Conservation (phyloP, 1,284 basidiomycete genomes). For the Ceratobasidium sp. region DNA sequence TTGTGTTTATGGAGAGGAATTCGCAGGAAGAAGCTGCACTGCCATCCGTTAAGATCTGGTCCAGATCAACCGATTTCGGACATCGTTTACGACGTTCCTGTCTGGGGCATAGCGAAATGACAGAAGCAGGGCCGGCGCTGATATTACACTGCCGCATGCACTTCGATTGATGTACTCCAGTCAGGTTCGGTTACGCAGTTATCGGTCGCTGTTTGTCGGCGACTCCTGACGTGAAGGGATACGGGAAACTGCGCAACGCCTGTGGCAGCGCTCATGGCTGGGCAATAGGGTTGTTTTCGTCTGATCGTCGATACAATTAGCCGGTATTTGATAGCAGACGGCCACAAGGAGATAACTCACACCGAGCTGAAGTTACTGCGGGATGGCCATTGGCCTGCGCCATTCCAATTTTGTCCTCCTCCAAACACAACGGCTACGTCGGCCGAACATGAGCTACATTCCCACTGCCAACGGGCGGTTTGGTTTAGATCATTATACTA, state of each 20-base stretch:
- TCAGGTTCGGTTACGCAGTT: constrained; percentile 1
- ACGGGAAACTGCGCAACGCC: not conserved
- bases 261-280: too few relatives aligned
- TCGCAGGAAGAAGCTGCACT: not conserved
- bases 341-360: too few relatives aligned
- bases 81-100: not conserved
- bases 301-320: too few relatives aligned
- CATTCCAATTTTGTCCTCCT: too few relatives aligned
- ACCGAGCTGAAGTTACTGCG: too few relatives aligned
- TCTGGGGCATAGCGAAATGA: not conserved
- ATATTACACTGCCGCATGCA: not conserved
- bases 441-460: too few relatives aligned
- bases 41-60: not conserved
- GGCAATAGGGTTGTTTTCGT: too few relatives aligned
- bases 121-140: not conserved
- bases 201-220: not conserved
- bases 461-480: too few relatives aligned
- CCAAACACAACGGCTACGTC: too few relatives aligned
- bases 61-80: not conserved
- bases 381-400: too few relatives aligned
- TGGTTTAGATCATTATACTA: too few relatives aligned
- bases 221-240: not conserved
- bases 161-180: not conserved
- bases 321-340: too few relatives aligned
- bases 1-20: not conserved